A percentile compares a stretch with the other conserved stretches of the same genome.
Conservation (phyloP, 768 basidiomycete genomes). For the Termitomyces sp. region DNA sequence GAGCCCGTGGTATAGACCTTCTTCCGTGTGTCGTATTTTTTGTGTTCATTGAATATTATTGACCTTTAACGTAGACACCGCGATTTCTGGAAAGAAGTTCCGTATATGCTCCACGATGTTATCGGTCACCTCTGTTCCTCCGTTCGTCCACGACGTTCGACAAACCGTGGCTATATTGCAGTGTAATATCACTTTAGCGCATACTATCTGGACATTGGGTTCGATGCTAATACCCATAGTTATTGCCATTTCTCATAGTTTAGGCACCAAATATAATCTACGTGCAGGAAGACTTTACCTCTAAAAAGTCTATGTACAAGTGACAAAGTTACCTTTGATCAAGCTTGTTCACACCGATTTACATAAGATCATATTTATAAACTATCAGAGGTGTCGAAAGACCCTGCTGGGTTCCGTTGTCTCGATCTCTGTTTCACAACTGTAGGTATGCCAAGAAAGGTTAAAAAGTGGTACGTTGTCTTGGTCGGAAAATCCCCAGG, state of each 20-base stretch:
- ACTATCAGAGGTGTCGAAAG: not conserved
- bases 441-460: conserved; percentile 25
- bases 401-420: not conserved
- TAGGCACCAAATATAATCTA: not conserved
- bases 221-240: not conserved
- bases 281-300: no score
- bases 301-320: not conserved
- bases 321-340: not conserved
- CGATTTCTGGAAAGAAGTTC: conserved; percentile 88
- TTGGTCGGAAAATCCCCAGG: conserved; percentile 32
- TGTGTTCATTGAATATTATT: conserved; percentile 1
- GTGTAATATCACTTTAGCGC: conserved; percentile 36
- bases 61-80: conserved; percentile 53
- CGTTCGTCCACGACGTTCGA: conserved; percentile 59
- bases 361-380: not conserved
- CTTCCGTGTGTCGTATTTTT: conserved; percentile 59
- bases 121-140: conserved; percentile 71
- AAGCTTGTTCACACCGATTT: not conserved
- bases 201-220: not conserved
- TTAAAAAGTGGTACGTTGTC: conserved; percentile 37
- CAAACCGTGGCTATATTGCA: conserved; percentile 69
- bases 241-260: not conserved
- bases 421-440: not conserved
- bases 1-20: conserved; percentile 76
- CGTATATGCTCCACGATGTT: conserved; percentile 79